These are phyloP conservation scores for Penicillium subrubescens DNA, from an alignment of 495 filamentous ascomycete species.

Conservation along the genomic window DNA sequence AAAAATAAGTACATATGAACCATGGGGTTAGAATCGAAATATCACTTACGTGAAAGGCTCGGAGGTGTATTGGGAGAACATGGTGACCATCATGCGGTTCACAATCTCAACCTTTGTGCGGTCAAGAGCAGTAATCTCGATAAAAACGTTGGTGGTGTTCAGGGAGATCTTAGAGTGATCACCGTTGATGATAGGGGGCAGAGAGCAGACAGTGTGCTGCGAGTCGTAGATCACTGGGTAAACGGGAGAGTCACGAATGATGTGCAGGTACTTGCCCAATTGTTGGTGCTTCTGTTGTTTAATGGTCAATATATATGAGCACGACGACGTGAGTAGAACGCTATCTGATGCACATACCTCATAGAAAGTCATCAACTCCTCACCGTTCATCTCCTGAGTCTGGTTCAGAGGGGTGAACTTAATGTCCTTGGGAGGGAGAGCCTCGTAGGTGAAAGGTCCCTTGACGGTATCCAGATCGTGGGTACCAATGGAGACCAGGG, in stretches of 20 bases:
- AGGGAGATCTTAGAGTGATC: conserved; percentile 94
- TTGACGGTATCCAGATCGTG: conserved; percentile 93
- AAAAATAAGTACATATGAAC: neutral
- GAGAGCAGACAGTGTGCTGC: conserved; percentile 82
- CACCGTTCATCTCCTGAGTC: conserved; percentile 79
- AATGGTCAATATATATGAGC: neutral
- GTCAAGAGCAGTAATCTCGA: conserved; percentile 97
- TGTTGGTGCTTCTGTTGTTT: conserved; percentile 73
- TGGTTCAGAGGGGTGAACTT: conserved; percentile 91
- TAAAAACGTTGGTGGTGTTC: conserved; percentile 88
- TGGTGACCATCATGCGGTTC: conserved; percentile 89
- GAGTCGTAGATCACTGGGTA: conserved; percentile 97
- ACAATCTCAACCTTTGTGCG: conserved; percentile 96
- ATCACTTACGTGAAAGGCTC: conserved; percentile 74
- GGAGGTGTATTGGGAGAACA: conserved; percentile 92
- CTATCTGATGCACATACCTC: conserved; percentile 52
- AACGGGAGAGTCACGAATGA: conserved; percentile 88
- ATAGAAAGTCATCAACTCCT: conserved; percentile 92
- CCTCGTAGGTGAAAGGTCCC: conserved; percentile 96
- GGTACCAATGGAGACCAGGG: conserved; percentile 93
- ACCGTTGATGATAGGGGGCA: conserved; percentile 97
- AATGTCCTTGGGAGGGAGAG: conserved; percentile 87
- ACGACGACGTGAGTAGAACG: no score
- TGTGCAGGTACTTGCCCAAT: conserved; percentile 80
- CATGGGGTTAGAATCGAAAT: neutral